Evolutionary conservation across 2,329 filamentous ascomycete genomes (phyloP), one percentile per base, ranked within the genome.

Genomic region (Colletotrichum eleusines): DNA sequence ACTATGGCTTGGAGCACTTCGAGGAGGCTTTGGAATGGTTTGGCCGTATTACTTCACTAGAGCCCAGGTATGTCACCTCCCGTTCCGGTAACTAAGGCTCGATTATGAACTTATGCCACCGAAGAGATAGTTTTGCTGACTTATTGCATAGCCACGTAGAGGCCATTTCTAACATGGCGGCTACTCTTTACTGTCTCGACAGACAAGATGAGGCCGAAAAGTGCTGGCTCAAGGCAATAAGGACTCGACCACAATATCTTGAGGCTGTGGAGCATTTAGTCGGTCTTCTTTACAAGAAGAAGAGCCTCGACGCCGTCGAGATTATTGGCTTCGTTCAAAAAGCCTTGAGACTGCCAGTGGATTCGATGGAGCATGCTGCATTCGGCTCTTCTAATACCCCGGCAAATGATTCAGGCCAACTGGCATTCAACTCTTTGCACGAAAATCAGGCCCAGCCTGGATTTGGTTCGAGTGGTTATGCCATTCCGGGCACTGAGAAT

Each of bases 181-280:
- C 95, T 28, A 94, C 95, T 1, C 84, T 97, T 31, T 90, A 97
- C 74, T 94, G 94, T 68, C 87, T 98, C 12, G 91, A 94, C 72
- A 90, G 92, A 70, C 92, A 92, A 69, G 88, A 92, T 58, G 95
- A 98, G 77, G 96, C 96, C 8, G 92, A 97, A 78, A 87, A 90
- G 69, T 88, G 94, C 77, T 99, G 96, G 96, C 85, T 92, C 74
- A 89, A 88, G 72, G 94, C 94, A n/a, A 90, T 98, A 33, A 92
- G 90, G 77, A 84, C 93, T 68, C 91, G 93, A 11, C 96, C 96
- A 0, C 92, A 90, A 77, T 97, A 97, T 81, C 92, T 99, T 68
- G 96, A 99, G 82, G 95, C 96, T 9, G 94, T 96, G 3, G 96
- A 99, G 79, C 95, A 98, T 83, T 87, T 99, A 1, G 93, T 98